Base-by-base conservation (phyloP, 2,329 filamentous ascomycete genomes). In the Fusarium floridanum region DNA sequence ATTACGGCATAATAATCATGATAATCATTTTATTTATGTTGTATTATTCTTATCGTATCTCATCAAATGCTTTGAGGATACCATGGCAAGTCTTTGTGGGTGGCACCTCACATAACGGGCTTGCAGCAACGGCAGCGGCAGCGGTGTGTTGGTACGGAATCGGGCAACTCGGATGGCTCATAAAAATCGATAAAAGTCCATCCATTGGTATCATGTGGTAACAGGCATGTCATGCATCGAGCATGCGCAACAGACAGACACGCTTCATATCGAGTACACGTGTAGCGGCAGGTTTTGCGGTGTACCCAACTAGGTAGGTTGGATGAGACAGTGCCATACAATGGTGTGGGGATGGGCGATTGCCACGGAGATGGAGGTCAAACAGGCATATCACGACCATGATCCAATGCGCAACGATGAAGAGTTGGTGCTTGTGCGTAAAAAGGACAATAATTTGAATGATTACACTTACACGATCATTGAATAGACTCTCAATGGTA, bases 391-490 rank as follows among this genome's bases (percentile, higher is more conserved):
- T 53, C 9, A 32, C 17, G 17, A 7, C 2, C 27, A 32, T 20
- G 2, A 2, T 20, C 27, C 8, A 53, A 8, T 32, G 16, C 24
- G 3, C 48, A 8, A 3, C 17, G 11, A 20, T 14, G 27, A 53
- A 32, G 6, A 32, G 10, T 32, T 32, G 27, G 17, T 20, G 17
- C 6, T 32, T 29, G 0, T 11, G 17, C 4, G 17, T n/a, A 32
- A 53, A 53, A 32, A 32, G 2, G 0, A 4, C 1, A 27, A 32
- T 9, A 2, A n/a, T 32, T n/a, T 1, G 1, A 12, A 53, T 53
- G 1, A 11, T 6, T 3, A 27, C 4, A 27, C 4, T 11, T 27
- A 29, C 22, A n/a, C 1, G 6, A 12, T 0, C 2, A 53, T 53
- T 53, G 14, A 4, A 27, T 14, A n/a, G 5, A 12, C 27, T n/a